Conservation (phyloP, 2,329 filamentous ascomycete genomes). For the Fusarium citri region DNA sequence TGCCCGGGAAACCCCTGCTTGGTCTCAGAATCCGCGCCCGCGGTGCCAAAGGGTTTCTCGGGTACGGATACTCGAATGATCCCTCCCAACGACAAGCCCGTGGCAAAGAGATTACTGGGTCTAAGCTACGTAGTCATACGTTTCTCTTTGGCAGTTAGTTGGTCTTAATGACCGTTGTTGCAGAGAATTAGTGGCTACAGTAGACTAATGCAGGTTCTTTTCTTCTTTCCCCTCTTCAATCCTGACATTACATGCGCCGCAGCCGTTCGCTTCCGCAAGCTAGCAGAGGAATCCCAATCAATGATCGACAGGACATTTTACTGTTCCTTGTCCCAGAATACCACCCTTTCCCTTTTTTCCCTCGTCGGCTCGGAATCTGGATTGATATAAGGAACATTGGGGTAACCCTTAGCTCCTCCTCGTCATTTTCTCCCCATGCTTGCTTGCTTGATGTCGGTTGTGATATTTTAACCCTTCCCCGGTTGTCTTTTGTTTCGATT, state of each 20-base stretch:
- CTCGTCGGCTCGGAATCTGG: not conserved
- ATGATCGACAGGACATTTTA: constrained; percentile 29
- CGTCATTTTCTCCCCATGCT: not conserved
- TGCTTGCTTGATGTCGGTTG: not conserved
- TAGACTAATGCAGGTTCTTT: constrained; percentile 26
- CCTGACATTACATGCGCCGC: not conserved
- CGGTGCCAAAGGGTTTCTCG: not conserved
- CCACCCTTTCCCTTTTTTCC: not conserved
- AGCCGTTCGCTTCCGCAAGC: not conserved
- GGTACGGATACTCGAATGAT: not conserved
- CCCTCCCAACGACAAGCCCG: not conserved
- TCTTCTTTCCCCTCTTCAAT: not conserved
- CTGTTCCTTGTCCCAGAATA: not conserved
- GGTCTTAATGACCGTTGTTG: constrained; percentile 4
- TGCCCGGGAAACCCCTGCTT: not conserved
- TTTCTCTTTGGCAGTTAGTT: not conserved
- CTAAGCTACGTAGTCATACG: constrained; percentile 2
- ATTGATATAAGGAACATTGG: constrained; percentile 32
- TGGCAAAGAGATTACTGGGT: constrained; percentile 5
- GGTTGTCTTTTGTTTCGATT: constrained; percentile 18
- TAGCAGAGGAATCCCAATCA: not conserved
- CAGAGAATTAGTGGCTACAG: not conserved
- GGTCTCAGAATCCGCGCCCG: not conserved
- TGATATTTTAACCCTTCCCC: not conserved
- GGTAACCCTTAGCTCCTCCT: not conserved